Percentiles rank a stretch among this genome's conserved stretches.
Evolutionary conservation across 352 stramenopile species (phyloP).

Genomic region (Phytophthora ramorum): DNA sequence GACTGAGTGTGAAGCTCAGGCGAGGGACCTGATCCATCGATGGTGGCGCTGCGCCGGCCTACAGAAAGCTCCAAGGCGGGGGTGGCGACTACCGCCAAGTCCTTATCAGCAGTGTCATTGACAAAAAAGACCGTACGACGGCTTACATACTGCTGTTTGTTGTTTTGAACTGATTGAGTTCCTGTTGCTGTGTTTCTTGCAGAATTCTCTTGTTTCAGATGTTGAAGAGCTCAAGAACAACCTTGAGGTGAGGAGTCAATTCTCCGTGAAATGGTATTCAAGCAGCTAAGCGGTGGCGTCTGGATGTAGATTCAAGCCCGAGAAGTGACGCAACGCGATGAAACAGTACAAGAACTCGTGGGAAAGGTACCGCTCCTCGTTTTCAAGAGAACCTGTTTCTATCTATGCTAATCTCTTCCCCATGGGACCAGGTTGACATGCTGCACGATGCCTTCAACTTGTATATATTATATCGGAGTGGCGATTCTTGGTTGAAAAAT

Average conservation of each 20-base stretch:
- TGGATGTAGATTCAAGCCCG: slow-evolving; percentile 46
- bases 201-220: slow-evolving; percentile 60
- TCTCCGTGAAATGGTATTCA: not conserved
- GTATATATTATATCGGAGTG: too few relatives aligned
- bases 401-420: not conserved
- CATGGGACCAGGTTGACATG: slow-evolving; percentile 43
- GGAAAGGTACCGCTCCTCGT: slow-evolving; percentile 29
- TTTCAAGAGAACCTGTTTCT: not conserved
- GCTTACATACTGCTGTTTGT: not conserved
- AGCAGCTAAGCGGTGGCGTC: slow-evolving; percentile 2
- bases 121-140: slow-evolving; percentile 63
- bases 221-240: slow-evolving; percentile 67
- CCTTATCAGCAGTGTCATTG: slow-evolving; percentile 58
- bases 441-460: slow-evolving; percentile 65
- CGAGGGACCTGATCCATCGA: not conserved
- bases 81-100: slow-evolving; percentile 55
- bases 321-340: slow-evolving; percentile 57
- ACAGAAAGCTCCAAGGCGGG: slow-evolving; percentile 59
- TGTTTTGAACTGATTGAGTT: not conserved
- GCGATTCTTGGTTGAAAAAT: too few relatives aligned
- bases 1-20: not conserved
- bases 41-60: slow-evolving; percentile 38
- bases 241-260: slow-evolving; percentile 41
- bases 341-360: slow-evolving; percentile 51
- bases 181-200: not conserved